These are phyloP conservation scores for Chrysopogon serrulatus DNA, from an alignment of 176 grass and related monocot genomes.

Conservation along the genomic window DNA sequence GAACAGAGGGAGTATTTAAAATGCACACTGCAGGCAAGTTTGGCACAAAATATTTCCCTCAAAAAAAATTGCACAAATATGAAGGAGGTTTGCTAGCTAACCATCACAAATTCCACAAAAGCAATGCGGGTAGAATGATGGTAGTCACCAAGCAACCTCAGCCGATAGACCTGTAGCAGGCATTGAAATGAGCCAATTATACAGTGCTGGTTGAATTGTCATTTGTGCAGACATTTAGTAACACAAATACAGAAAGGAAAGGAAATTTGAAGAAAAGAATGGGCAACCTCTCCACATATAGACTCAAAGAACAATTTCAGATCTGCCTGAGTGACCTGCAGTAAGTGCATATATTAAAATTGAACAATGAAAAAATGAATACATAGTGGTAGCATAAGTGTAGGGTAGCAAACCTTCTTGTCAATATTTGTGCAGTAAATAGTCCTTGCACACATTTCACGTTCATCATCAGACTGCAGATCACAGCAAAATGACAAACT, in stretches of 20 bases:
- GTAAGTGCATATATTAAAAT: constrained; percentile 25
- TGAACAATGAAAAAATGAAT: neutral
- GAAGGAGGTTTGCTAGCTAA: constrained; percentile 42
- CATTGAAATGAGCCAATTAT: constrained; percentile 10
- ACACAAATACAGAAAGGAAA: neutral
- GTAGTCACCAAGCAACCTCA: constrained; percentile 98
- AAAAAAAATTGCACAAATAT: neutral
- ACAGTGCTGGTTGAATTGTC: constrained; percentile 9
- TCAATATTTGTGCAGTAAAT: constrained; percentile 99
- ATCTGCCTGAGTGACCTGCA: constrained; percentile 95
- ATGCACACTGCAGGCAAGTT: neutral
- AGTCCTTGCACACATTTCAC: constrained; percentile 98
- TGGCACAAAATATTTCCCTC: neutral
- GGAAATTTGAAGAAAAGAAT: constrained; percentile 18
- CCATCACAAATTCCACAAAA: constrained; percentile 99
- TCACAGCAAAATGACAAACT: neutral
- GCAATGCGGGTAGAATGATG: constrained; percentile 95
- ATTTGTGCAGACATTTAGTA: neutral
- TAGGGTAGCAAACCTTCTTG: constrained; percentile 72
- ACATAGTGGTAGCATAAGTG: neutral
- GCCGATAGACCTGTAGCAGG: constrained; percentile 69
- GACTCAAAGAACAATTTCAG: constrained; percentile 98
- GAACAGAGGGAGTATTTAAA: no score
- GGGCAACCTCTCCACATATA: constrained; percentile 91
- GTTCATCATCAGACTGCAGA: constrained; percentile 91